These are phyloP conservation scores for Schwanniomyces vanrijiae DNA, from an alignment of 805 yeast species.

Conservation along the genomic window DNA sequence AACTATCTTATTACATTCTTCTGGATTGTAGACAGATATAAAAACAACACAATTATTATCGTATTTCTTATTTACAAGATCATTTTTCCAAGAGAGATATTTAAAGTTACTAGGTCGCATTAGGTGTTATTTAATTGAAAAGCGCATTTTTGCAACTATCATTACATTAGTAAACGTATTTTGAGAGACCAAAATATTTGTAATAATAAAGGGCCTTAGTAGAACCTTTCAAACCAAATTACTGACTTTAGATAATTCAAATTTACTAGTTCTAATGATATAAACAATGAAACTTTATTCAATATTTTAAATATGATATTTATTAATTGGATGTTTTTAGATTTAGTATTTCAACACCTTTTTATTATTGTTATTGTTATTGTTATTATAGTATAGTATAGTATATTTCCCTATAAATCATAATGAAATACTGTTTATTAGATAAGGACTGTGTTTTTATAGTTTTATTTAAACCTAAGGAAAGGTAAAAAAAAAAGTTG, in stretches of 20 bases:
- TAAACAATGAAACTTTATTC: conserved; percentile 4
- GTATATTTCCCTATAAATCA: too few species aligned
- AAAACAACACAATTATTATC: conserved; percentile 1
- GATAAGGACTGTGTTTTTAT: too few species aligned
- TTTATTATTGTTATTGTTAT: too few species aligned
- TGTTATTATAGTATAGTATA: too few species aligned
- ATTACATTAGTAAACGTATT: conserved; percentile 6
- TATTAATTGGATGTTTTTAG: too few species aligned
- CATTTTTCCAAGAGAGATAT: conserved; percentile 8
- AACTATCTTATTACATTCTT: not conserved
- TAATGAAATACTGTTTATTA: too few species aligned
- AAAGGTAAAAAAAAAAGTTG: too few species aligned
- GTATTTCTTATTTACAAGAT: conserved; percentile 10
- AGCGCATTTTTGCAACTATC: conserved; percentile 9
- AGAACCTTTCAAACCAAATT: conserved; percentile 4
- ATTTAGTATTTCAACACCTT: too few species aligned
- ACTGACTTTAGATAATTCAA: conserved; percentile 6
- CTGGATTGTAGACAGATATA: not conserved
- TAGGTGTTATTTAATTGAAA: conserved; percentile 1
- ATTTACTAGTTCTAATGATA: conserved; percentile 7
- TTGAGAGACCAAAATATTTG: conserved; percentile 3
- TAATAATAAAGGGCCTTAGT: conserved; percentile 4
- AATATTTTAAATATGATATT: not conserved
- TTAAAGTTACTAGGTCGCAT: not conserved
- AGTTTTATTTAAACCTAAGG: too few species aligned